Conservation (phyloP, 2,329 filamentous ascomycete species). For the Penicillium sp. region DNA sequence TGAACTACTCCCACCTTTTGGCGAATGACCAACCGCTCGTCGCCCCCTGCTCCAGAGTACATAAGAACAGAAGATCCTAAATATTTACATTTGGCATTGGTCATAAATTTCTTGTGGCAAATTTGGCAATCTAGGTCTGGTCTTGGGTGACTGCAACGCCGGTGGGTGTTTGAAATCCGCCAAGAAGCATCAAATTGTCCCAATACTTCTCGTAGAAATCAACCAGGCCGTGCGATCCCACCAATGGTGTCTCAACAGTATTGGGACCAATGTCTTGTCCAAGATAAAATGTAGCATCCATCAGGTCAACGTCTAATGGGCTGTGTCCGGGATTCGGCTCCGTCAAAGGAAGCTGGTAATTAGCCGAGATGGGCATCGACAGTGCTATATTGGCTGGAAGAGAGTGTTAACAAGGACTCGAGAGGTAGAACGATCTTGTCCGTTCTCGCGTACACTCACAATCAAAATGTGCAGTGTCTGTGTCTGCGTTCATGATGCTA, state of each 20-base stretch:
- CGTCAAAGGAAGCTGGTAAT: neutral
- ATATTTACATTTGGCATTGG: too few species aligned
- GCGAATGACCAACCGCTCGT: too few species aligned
- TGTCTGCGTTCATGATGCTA: neutral
- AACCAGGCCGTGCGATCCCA: conserved; percentile 8
- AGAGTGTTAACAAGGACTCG: neutral
- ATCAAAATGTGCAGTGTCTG: neutral
- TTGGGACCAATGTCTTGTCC: conserved; percentile 6
- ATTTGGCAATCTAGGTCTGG: neutral
- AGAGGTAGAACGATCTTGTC: neutral
- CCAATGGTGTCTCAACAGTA: conserved; percentile 1
- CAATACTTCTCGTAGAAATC: conserved; percentile 17
- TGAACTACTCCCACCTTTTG: too few species aligned
- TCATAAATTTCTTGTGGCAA: too few species aligned
- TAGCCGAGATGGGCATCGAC: neutral
- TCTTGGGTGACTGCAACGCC: neutral
- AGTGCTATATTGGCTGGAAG: neutral
- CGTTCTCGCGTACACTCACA: neutral
- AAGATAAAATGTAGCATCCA: conserved; percentile 14
- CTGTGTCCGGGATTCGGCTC: neutral
- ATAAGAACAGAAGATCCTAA: too few species aligned
- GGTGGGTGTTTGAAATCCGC: conserved; percentile 1
- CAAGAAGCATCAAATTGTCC: conserved; percentile 16
- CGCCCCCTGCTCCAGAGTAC: too few species aligned
- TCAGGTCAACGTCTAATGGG: conserved; percentile 13